Evolutionary conservation across 2,329 filamentous ascomycete genomes (phyloP).

Genomic region (Ophiostoma sp.): DNA sequence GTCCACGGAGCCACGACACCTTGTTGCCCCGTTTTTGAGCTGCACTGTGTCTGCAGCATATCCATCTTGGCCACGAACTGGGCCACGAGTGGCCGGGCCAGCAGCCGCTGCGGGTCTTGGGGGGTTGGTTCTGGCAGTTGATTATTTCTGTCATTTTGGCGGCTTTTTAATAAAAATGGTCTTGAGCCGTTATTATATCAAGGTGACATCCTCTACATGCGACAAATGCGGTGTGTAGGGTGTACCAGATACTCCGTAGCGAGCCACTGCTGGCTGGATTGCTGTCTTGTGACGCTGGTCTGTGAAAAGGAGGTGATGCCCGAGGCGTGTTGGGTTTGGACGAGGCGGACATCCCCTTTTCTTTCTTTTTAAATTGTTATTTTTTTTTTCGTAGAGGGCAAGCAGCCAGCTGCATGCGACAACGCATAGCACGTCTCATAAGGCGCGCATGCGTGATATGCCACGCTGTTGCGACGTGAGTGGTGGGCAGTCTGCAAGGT

Average conservation of each 20-base stretch:
- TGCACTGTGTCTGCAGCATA: not conserved
- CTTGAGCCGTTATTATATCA: not conserved
- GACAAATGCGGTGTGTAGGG: not conserved
- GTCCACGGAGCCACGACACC: slow-evolving; percentile 5
- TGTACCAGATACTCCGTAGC: not conserved
- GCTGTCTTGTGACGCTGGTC: not conserved
- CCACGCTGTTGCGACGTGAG: slow-evolving; percentile 1
- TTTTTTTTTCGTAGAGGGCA: not conserved
- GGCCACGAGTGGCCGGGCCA: slow-evolving; percentile 2
- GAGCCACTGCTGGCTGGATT: not conserved
- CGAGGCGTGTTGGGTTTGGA: slow-evolving; percentile 6
- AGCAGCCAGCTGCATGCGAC: not conserved
- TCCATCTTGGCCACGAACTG: slow-evolving; percentile 8
- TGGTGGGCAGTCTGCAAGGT: not conserved
- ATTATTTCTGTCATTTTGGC: not conserved
- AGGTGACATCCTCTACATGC: not conserved
- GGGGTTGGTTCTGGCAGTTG: not conserved
- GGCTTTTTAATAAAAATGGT: not conserved
- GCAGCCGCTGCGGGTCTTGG: slow-evolving; percentile 6
- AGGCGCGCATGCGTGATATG: slow-evolving; percentile 7
- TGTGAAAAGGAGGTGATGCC: slow-evolving; percentile 5
- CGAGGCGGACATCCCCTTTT: not conserved
- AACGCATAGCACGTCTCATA: slow-evolving; percentile 6
- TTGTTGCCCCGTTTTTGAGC: slow-evolving; percentile 7
- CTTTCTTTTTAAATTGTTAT: not conserved